Conservation (phyloP, 371 early-diverging fungal species). For the Smittium mucronatum region DNA sequence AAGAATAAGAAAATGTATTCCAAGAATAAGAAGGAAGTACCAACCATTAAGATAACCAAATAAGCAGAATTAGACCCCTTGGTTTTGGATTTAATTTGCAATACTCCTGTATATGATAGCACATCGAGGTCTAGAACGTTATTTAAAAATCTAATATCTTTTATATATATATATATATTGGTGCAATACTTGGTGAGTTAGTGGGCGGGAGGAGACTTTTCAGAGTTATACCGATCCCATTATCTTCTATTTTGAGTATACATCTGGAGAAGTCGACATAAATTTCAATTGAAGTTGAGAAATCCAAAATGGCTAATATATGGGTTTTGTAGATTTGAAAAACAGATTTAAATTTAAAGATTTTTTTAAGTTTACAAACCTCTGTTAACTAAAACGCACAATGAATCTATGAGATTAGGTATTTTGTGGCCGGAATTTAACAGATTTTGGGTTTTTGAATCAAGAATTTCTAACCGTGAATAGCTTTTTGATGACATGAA, state of each 20-base stretch:
- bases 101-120: not conserved
- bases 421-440: not conserved
- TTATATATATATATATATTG: not conserved
- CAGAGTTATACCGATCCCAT: not conserved
- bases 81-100: constrained; percentile 4
- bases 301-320: not conserved
- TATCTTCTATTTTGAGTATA: not conserved
- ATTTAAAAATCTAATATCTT: not conserved
- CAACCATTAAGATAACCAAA: not conserved
- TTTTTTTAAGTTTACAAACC: not conserved
- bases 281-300: not conserved
- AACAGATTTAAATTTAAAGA: not conserved
- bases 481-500: too few species aligned
- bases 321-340: not conserved
- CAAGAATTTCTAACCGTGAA: too few species aligned
- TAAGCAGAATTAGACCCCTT: not conserved
- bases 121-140: not conserved
- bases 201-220: not conserved
- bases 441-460: not conserved
- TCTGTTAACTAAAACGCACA: not conserved
- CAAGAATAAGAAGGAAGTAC: not conserved
- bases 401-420: not conserved
- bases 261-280: not conserved
- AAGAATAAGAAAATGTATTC: not conserved
- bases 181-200: too few species aligned